Conservation (phyloP, 352 stramenopile genomes). For the Elongisporangium prolatum region DNA sequence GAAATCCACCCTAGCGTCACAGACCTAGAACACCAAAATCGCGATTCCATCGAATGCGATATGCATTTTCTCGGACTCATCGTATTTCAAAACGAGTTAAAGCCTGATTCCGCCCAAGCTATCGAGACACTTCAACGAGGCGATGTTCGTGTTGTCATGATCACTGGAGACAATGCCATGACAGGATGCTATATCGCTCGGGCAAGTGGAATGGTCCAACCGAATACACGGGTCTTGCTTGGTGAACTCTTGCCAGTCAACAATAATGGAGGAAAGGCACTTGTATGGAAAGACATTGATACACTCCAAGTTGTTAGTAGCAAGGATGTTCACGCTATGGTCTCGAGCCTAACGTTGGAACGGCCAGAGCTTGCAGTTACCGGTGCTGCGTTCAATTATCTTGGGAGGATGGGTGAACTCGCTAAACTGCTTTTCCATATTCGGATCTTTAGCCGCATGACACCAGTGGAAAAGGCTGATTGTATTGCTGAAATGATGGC, state of each 20-base stretch:
- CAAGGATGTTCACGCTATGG: slow-evolving; percentile 23
- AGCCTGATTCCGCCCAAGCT: slow-evolving; percentile 50
- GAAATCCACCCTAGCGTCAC: too few relatives aligned
- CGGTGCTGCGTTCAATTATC: slow-evolving; percentile 23
- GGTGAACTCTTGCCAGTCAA: slow-evolving; percentile 30
- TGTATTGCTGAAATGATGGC: slow-evolving; percentile 39
- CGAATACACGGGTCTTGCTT: slow-evolving; percentile 27
- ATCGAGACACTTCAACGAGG: slow-evolving; percentile 62
- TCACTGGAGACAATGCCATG: slow-evolving; percentile 77
- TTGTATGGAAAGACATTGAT: slow-evolving; percentile 50
- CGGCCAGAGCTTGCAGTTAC: slow-evolving; percentile 39
- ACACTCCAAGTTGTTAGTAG: slow-evolving; percentile 28
- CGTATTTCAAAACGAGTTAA: slow-evolving; percentile 83
- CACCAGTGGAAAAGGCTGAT: slow-evolving; percentile 30
- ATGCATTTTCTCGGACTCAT: slow-evolving; percentile 51
- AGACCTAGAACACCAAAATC: too few relatives aligned
- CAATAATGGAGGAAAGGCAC: slow-evolving; percentile 10
- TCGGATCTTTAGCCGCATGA: slow-evolving; percentile 51
- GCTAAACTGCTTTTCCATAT: slow-evolving; percentile 31
- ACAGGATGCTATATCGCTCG: slow-evolving; percentile 47
- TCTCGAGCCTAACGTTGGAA: slow-evolving; percentile 10
- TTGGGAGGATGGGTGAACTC: slow-evolving; percentile 24
- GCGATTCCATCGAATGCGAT: too few relatives aligned
- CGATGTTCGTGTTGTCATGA: slow-evolving; percentile 67
- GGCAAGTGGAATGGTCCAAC: slow-evolving; percentile 28